Evolutionary conservation across 805 yeast species (phyloP), one percentile per base, ranked within the genome.

Genomic region (Yamadazyma paraphyllophila): DNA sequence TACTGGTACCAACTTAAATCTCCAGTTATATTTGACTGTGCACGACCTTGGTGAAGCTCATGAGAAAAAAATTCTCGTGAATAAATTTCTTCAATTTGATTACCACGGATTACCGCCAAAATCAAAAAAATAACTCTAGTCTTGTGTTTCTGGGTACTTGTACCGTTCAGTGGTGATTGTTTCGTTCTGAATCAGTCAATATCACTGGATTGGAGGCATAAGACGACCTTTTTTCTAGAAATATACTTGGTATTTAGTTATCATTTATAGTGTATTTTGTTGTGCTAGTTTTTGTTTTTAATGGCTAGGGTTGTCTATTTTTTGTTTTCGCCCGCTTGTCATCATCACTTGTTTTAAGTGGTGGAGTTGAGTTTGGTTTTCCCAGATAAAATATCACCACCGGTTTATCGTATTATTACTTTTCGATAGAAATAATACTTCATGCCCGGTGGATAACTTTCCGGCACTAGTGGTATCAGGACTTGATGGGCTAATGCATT

Each of bases 361-460:
- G 38, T 33, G 39, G 33, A 12, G 14, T 37, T 32, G 36, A 44
- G 39, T 36, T 43, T 43, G 41, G 36, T 36, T 27, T 58, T 65
- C 74, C 77, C 63, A 71, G 61, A 71, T n/a, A 47, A 47, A 62
- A 67, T 36, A 43, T 41, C 44, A 41, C 36, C 55, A 71, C 75
- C 72, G 77, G 72, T 66, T 71, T 69, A 59, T 71, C 77, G 77
- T 71, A 69, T 66, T 54, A 55, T 63, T 54, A 66, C 70, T 50
- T 37, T 44, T 56, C 66, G 53, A 63, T 71, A 69, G 72, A 56
- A 57, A 61, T 55, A 55, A 64, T 67, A 69, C 77, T 71, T 71
- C 77, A 71, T 71, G 77, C 77, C 76, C 77, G 75, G 77, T 68
- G 60, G 47, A 70, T 63, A 69, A 61, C 41, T 39, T 37, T 11